phyloP scores from a whole-genome alignment of 2,329 filamentous ascomycete species.

The Alternaria tenuissima region DNA sequence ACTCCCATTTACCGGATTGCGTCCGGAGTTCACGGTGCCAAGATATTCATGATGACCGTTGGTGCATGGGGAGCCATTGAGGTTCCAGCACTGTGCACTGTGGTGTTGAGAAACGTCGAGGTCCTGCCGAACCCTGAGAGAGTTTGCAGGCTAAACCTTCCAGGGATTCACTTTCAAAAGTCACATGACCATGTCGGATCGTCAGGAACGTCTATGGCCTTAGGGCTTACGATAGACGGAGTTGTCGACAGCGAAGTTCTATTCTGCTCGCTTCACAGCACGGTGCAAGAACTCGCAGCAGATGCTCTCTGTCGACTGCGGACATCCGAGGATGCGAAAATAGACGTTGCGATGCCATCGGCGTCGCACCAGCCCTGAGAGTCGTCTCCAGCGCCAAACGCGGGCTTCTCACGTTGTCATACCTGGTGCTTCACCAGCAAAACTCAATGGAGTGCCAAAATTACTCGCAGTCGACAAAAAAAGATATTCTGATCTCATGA shows the following conservation, averaged over 20 bases:
- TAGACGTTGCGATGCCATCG: constrained; percentile 10
- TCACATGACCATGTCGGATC: constrained; percentile 15
- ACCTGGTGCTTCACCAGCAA: neutral
- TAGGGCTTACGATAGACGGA: neutral
- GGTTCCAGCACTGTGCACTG: neutral
- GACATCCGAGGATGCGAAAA: constrained; percentile 12
- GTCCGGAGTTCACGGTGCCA: constrained; percentile 28
- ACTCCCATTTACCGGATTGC: constrained; percentile 18
- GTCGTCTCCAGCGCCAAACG: neutral
- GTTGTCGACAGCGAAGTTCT: neutral
- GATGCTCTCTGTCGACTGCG: neutral
- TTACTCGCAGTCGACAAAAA: constrained; percentile 19
- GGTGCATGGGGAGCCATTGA: constrained; percentile 37
- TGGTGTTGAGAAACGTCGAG: neutral
- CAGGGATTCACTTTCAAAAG: neutral
- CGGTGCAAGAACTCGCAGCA: neutral
- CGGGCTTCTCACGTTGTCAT: neutral
- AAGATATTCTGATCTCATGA: constrained; percentile 19
- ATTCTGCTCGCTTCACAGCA: neutral
- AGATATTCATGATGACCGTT: constrained; percentile 10
- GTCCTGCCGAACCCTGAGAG: constrained; percentile 4
- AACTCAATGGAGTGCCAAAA: neutral
- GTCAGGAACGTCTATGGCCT: neutral
- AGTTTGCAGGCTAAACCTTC: constrained; percentile 1
- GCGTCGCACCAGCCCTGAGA: constrained; percentile 2